These are phyloP conservation scores for Cercophora scortea DNA, from an alignment of 495 filamentous ascomycete genomes.

Conservation along the genomic window DNA sequence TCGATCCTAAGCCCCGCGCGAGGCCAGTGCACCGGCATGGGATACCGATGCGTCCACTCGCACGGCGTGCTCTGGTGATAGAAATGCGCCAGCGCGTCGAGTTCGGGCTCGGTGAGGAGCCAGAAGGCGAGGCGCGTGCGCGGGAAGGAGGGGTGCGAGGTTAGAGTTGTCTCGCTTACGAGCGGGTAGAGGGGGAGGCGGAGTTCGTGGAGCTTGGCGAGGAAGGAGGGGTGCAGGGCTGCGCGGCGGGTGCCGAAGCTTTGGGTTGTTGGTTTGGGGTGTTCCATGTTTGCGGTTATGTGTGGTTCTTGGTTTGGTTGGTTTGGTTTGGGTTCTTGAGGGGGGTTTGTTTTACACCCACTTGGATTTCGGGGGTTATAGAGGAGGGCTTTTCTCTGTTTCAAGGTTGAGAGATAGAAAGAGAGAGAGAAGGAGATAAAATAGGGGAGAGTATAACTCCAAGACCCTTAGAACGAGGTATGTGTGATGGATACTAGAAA, in stretches of 20 bases:
- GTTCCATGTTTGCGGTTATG: constrained; percentile 5
- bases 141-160: constrained; percentile 59
- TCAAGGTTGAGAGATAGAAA: no score
- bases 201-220: constrained; percentile 36
- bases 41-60: constrained; percentile 52
- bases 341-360: no score
- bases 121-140: constrained; percentile 59
- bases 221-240: constrained; percentile 27
- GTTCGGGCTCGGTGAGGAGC: constrained; percentile 61
- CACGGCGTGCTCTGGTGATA: constrained; percentile 65
- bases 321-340: no score
- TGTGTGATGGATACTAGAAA: no score
- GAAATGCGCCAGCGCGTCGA: constrained; percentile 64
- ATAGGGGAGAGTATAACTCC: no score
- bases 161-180: constrained; percentile 50
- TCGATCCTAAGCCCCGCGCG: constrained; percentile 32
- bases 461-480: no score
- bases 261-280: background rate
- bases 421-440: no score
- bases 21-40: constrained; percentile 41
- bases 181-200: constrained; percentile 48
- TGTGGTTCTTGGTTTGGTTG: no score
- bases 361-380: no score
- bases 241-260: constrained; percentile 22
- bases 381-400: no score